Conservation (phyloP, 2,329 filamentous ascomycete species). For the Alternaria gaisen region DNA sequence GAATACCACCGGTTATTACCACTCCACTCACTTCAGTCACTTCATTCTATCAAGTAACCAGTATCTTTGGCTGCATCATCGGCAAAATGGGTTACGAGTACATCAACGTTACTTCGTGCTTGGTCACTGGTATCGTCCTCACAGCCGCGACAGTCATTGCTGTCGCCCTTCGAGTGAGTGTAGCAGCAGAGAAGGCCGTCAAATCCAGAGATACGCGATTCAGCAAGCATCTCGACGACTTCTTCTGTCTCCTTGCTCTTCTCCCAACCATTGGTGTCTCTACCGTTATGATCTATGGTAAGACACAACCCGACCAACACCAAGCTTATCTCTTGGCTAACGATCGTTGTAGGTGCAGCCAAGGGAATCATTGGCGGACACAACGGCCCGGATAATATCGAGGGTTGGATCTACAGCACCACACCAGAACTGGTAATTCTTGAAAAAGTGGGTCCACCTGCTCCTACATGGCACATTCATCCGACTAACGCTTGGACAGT, state of each 20-base stretch:
- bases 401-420: conserved; percentile 10
- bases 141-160: background rate
- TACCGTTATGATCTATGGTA: conserved; percentile 15
- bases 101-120: conserved; percentile 15
- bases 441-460: conserved; percentile 1
- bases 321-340: background rate
- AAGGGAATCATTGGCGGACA: conserved; percentile 15
- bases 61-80: background rate
- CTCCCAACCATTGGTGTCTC: conserved; percentile 12
- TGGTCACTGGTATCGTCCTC: conserved; percentile 3
- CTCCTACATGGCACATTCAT: background rate
- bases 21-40: background rate
- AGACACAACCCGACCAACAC: background rate
- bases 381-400: conserved; percentile 10
- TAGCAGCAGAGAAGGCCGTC: background rate
- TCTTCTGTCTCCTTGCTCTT: conserved; percentile 15
- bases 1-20: background rate
- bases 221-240: conserved; percentile 10
- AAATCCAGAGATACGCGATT: background rate
- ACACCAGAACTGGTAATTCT: conserved; percentile 10
- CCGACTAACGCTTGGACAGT: background rate
- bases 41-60: background rate
- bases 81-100: conserved; percentile 14
- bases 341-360: background rate
- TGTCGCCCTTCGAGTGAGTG: conserved; percentile 1